A percentile compares a stretch with the other conserved stretches of the same genome.
phyloP scores from a whole-genome alignment of 768 basidiomycete genomes.

The Pulveroboletus ravenelii region DNA sequence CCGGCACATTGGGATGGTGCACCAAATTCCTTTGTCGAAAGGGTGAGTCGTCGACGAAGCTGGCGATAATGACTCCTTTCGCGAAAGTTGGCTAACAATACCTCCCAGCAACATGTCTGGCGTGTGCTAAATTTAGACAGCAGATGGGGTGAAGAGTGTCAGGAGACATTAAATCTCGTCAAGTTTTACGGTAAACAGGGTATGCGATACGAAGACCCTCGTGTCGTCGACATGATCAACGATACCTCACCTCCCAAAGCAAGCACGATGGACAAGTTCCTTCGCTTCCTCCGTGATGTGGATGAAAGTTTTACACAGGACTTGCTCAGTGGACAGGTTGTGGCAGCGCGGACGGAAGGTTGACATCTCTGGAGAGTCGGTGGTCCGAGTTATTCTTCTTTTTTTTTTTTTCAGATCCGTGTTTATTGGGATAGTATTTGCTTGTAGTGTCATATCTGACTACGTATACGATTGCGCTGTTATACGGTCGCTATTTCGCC shows the following conservation, averaged over 20 bases:
- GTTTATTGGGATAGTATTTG: conserved; percentile 1
- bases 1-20: conserved; percentile 39
- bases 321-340: conserved; percentile 18
- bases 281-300: conserved; percentile 45
- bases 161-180: conserved; percentile 48
- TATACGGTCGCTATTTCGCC: background rate
- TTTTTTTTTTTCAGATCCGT: background rate
- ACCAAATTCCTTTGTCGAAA: conserved; percentile 36
- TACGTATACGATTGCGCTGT: background rate
- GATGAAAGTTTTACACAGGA: conserved; percentile 37
- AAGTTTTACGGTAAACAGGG: conserved; percentile 55
- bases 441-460: background rate
- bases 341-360: background rate
- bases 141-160: conserved; percentile 44
- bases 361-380: background rate
- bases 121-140: conserved; percentile 42
- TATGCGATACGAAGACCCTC: conserved; percentile 41
- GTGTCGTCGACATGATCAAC: conserved; percentile 47
- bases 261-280: conserved; percentile 46
- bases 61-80: conserved; percentile 1
- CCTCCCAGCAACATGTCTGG: conserved; percentile 43
- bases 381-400: background rate
- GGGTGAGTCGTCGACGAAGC: conserved; percentile 31
- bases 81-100: background rate
- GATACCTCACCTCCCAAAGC: conserved; percentile 40